Evolutionary conservation across 2,329 filamentous ascomycete species (phyloP).

Genomic region (Neoarthrinium moseri): DNA sequence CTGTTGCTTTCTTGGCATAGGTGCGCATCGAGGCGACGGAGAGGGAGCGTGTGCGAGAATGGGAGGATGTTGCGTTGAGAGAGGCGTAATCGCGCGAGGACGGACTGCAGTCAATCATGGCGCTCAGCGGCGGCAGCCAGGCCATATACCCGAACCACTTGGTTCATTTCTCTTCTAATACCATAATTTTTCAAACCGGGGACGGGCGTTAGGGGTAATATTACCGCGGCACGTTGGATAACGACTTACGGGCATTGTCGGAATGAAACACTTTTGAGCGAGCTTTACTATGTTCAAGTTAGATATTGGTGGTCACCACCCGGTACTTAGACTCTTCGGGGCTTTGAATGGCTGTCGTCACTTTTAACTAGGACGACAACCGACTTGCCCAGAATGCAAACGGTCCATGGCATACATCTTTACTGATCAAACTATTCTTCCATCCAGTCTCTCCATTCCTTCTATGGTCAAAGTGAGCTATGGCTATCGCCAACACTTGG

Average conservation of each 20-base stretch:
- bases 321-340: neutral
- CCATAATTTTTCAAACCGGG: slow-evolving; percentile 8
- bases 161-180: slow-evolving; percentile 10
- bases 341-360: too few species aligned
- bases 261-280: slow-evolving; percentile 4
- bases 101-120: neutral
- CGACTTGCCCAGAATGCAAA: too few species aligned
- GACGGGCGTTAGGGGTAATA: slow-evolving; percentile 7
- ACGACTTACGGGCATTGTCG: slow-evolving; percentile 5
- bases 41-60: neutral
- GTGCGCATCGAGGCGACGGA: neutral
- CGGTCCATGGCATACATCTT: too few species aligned
- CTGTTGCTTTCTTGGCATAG: slow-evolving; percentile 7
- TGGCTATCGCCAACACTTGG: too few species aligned
- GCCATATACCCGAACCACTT: slow-evolving; percentile 8
- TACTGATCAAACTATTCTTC: too few species aligned
- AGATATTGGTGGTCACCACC: neutral
- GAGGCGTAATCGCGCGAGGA: neutral
- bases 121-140: neutral
- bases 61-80: neutral
- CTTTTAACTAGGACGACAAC: too few species aligned
- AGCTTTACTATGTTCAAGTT: neutral
- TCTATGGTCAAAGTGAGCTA: too few species aligned
- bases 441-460: too few species aligned
- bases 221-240: slow-evolving; percentile 7